Percentiles rank a stretch among this genome's conserved stretches.
Evolutionary conservation across 1,284 basidiomycete species (phyloP).

Genomic region (Apiotrichum mycotoxinovorans): DNA sequence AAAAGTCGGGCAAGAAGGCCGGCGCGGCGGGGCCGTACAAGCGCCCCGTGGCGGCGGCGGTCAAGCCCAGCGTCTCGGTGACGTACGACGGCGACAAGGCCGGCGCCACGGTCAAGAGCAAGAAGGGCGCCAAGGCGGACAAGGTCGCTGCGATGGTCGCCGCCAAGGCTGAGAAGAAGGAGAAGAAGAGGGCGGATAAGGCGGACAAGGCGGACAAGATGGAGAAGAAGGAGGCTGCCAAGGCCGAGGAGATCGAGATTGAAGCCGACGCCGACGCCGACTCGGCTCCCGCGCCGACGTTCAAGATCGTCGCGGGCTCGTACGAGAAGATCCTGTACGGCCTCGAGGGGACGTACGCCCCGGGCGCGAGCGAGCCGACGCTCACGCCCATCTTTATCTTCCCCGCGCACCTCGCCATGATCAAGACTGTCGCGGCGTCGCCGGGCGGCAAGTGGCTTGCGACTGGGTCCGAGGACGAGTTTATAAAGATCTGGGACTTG

Average conservation of each 20-base stretch:
- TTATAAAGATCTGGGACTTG: constrained; percentile 96
- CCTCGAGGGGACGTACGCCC: constrained; percentile 60
- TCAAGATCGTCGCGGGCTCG: constrained; percentile 83
- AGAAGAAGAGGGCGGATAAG: constrained; percentile 52
- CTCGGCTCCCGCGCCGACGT: constrained; percentile 51
- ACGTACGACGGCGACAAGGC: constrained; percentile 28
- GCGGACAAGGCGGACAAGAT: constrained; percentile 21
- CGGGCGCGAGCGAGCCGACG: constrained; percentile 26
- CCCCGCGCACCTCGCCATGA: constrained; percentile 89
- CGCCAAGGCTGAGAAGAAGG: constrained; percentile 49
- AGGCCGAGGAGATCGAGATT: constrained; percentile 61
- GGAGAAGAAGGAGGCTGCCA: constrained; percentile 4
- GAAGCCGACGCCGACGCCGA: constrained; percentile 83
- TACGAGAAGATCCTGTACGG: constrained; percentile 97
- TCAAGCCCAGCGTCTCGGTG: constrained; percentile 42
- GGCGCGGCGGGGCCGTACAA: constrained; percentile 14
- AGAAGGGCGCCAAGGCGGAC: constrained; percentile 4
- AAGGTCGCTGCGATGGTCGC: constrained; percentile 19
- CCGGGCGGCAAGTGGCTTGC: constrained; percentile 94
- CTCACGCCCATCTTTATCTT: constrained; percentile 89
- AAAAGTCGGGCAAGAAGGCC: constrained; percentile 15
- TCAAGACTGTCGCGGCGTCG: constrained; percentile 81
- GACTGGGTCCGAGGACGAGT: constrained; percentile 90
- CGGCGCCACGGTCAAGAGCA: neutral
- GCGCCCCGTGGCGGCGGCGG: constrained; percentile 13